Conservation (phyloP, 345 rosid genomes). For the Syzygium aromaticum region DNA sequence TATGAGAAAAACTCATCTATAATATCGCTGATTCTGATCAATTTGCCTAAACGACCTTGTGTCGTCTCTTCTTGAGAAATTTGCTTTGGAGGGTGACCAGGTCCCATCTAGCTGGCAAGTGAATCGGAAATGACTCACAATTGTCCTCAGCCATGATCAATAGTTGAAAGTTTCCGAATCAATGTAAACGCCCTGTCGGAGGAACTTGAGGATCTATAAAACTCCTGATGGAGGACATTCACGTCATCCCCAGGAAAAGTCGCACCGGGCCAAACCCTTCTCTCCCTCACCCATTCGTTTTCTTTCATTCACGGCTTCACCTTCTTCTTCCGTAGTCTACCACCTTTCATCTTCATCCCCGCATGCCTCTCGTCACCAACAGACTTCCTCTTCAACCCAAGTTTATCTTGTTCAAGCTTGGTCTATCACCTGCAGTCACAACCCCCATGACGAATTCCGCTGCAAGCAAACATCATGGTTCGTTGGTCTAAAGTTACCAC, state of each 20-base stretch:
- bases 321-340: not conserved
- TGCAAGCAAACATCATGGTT: not conserved
- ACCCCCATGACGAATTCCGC: not conserved
- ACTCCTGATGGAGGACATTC: not conserved
- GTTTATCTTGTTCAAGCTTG: not conserved
- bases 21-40: not conserved
- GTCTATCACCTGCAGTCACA: not conserved
- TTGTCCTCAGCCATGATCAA: not conserved
- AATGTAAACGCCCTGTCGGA: not conserved
- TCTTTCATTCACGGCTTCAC: not conserved
- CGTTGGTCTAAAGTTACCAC: not conserved
- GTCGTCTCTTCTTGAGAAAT: not conserved
- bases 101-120: not conserved
- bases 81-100: not conserved
- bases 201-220: not conserved
- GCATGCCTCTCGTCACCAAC: not conserved
- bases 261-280: not conserved
- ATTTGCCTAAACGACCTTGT: not conserved
- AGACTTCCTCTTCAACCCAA: not conserved
- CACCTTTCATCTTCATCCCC: not conserved
- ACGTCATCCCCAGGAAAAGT: not conserved
- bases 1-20: not conserved
- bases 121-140: not conserved
- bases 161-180: not conserved
- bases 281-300: not conserved